Conservation (phyloP, 495 filamentous ascomycete species). For the Penicillium flavigenum region DNA sequence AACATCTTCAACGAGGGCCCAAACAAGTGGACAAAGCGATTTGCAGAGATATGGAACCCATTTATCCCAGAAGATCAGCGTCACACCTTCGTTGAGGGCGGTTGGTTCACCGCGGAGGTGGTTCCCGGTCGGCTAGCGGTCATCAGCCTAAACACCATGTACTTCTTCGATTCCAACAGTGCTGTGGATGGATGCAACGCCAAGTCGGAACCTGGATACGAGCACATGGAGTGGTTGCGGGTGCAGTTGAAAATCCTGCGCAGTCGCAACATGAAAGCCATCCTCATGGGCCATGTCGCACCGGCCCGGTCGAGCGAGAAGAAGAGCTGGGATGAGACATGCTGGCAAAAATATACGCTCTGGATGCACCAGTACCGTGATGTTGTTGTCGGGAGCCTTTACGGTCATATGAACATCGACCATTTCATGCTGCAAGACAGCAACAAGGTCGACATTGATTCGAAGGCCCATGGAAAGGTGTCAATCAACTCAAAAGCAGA, state of each 20-base stretch:
- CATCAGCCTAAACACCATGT: constrained; percentile 95
- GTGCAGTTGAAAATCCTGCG: constrained; percentile 84
- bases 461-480: constrained; percentile 35
- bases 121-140: constrained; percentile 84
- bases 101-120: constrained; percentile 92
- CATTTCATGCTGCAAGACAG: constrained; percentile 95
- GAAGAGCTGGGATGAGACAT: constrained; percentile 85
- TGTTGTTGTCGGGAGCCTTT: constrained; percentile 74
- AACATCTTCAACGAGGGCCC: constrained; percentile 88
- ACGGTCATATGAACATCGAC: constrained; percentile 98
- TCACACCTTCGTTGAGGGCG: constrained; percentile 86
- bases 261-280: constrained; percentile 85
- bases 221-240: constrained; percentile 96
- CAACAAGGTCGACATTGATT: constrained; percentile 61
- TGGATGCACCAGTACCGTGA: constrained; percentile 91
- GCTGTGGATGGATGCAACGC: constrained; percentile 85
- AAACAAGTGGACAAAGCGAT: constrained; percentile 76
- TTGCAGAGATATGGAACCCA: constrained; percentile 68
- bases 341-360: constrained; percentile 96
- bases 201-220: constrained; percentile 78
- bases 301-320: constrained; percentile 83
- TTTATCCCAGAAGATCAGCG: constrained; percentile 94
- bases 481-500: constrained; percentile 62
- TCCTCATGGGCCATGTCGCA: constrained; percentile 91
- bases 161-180: constrained; percentile 89